phyloP scores from a whole-genome alignment of 805 yeast genomes.

The Teunomyces cretensis region DNA sequence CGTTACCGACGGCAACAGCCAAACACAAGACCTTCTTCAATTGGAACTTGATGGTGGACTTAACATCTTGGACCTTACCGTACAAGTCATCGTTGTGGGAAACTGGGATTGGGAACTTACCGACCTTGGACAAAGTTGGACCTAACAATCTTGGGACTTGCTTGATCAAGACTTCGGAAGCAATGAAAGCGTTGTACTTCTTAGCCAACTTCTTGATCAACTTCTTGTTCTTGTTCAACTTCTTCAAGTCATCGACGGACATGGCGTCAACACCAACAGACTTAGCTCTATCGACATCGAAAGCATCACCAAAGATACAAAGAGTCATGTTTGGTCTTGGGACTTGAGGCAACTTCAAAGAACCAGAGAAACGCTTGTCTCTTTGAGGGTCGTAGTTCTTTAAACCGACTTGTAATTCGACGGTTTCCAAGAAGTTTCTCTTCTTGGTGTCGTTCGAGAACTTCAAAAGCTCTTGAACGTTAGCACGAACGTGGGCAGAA shows the following conservation, averaged over 20 bases:
- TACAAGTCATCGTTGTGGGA: slow-evolving; percentile 98
- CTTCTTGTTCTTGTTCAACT: slow-evolving; percentile 99
- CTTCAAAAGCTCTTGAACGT: slow-evolving; percentile 89
- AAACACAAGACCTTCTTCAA: slow-evolving; percentile 99
- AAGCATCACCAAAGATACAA: slow-evolving; percentile 99
- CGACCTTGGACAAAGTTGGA: slow-evolving; percentile 99
- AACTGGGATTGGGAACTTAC: slow-evolving; percentile 99
- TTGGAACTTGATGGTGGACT: slow-evolving; percentile 99
- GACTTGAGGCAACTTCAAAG: slow-evolving; percentile 95
- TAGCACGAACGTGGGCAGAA: slow-evolving; percentile 91
- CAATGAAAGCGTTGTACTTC: slow-evolving; percentile 99
- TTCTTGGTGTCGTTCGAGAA: slow-evolving; percentile 93
- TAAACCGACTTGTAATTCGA: slow-evolving; percentile 98
- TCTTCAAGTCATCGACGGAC: slow-evolving; percentile 99
- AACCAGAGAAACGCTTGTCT: slow-evolving; percentile 99
- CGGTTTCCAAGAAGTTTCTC: slow-evolving; percentile 99
- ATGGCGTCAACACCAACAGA: slow-evolving; percentile 98
- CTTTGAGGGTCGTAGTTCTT: slow-evolving; percentile 99
- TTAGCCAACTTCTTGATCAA: slow-evolving; percentile 99
- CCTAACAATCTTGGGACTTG: slow-evolving; percentile 99
- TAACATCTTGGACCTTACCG: slow-evolving; percentile 94
- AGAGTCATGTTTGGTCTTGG: slow-evolving; percentile 99
- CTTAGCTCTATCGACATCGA: slow-evolving; percentile 99
- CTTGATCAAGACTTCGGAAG: slow-evolving; percentile 98
- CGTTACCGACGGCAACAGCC: slow-evolving; percentile 99